Evolutionary conservation across 306 rosid genomes (phyloP), one percentile per base, ranked within the genome.

Genomic region (Datisca glomerata): DNA sequence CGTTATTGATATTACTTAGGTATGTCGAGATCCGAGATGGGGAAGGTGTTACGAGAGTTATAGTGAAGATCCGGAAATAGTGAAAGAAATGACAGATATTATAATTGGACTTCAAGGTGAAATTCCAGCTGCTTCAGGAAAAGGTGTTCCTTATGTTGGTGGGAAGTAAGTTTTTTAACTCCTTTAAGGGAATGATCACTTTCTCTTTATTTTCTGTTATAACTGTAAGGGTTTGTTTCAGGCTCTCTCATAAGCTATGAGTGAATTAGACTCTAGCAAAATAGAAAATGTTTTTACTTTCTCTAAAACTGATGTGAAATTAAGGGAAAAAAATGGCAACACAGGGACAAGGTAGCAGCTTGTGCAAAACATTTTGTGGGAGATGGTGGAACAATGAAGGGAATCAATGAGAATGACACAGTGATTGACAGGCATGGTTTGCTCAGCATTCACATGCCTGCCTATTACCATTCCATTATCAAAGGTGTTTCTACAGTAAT

Each of bases 41-140:
- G 58, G 48, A 24, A 50, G 56, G 35, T 50, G 56, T 37, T 50
- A 50, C 1, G 56, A 50, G 18, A 50, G 56, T 41, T 50, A 50
- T 17, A 37, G 56, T 17, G 56, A 50, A 51, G 47, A 39, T 18
- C 24, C 38, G 1, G n/a, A 25, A 24, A 40, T 52, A 11, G 57
- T 52, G 4, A 28, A 52, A 11, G 39, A 52, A 8, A 38, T 40
- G 48, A 40, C 57, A 17, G 46, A 39, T 12, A 52, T 40, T 16
- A 27, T 52, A n/a, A 12, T 12, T 24, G 57, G 57, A 11, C 39
- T 52, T 15, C 57, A 40, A 40, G 47, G 57, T 16, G 47, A 52
- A 14, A 17, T 19, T 33, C 47, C 57, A 27, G 7, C 36, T 16
- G 47, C 38, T 12, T 27, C 13, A 4, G 1, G 33, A 27, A 52